Base-by-base conservation (phyloP, 768 basidiomycete genomes). In the Crucibulum laeve region DNA sequence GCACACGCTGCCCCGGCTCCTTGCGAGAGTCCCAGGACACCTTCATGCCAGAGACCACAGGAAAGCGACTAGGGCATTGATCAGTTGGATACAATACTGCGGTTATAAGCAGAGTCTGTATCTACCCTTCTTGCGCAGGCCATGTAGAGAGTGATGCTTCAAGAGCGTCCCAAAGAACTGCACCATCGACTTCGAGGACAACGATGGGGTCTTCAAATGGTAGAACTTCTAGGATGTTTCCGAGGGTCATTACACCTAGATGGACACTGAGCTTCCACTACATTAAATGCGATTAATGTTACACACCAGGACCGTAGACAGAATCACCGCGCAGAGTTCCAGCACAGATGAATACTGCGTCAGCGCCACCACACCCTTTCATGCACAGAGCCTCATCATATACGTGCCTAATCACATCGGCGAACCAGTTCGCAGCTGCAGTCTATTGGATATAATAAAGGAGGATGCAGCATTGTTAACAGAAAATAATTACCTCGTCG, bases 31-130 rank as follows among this genome's bases (percentile, higher is more conserved):
- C 91, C 92, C 91, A 94, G 14, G 79, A 74, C 6, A 94, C 84
- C 8, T 79, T 80, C 28, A 94, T 74, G 14, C 92, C 92, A 18
- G 91, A 86, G 26, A 95, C 71, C 10, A 91, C 74, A 0, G 92
- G 91, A 64, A 96, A 96, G 10, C 92, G 88, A 17, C 91, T 93
- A 40, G n/a, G n/a, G n/a, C n/a, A n/a, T n/a, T n/a, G n/a, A n/a
- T n/a, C n/a, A n/a, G n/a, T n/a, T n/a, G n/a, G n/a, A n/a, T n/a
- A n/a, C n/a, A n/a, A n/a, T n/a, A n/a, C n/a, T n/a, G n/a, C n/a
- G n/a, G n/a, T 22, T 21, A 17, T 14, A 21, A 40, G 17, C 2
- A 6, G 18, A 45, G 6, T n/a, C 38, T 30, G 24, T 2, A 46
- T 70, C 61, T 47, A 81, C 91, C 92, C 92, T 74, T 94, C 92